phyloP scores from a whole-genome alignment of 129 eudicot genomes.

The Apium graveolens region DNA sequence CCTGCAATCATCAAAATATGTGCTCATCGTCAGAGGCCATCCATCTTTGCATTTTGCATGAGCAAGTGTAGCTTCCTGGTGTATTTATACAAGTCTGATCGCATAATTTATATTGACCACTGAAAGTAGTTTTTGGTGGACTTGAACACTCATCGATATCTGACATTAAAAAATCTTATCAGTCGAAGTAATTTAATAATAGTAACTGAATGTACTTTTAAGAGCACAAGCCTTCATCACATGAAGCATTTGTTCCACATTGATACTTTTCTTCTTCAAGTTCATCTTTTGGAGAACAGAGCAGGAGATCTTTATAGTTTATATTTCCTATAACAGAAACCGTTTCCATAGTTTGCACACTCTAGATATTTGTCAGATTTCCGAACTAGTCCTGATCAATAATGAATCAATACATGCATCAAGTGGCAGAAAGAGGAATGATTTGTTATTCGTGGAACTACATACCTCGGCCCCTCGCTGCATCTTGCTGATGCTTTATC shows the following conservation, averaged over 20 bases:
- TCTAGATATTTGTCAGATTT: slow-evolving; percentile 2
- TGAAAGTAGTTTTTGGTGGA: too few relatives aligned
- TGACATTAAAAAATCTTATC: not conserved
- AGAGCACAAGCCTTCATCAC: too few relatives aligned
- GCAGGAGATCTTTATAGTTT: too few relatives aligned
- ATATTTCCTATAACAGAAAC: slow-evolving; percentile 20
- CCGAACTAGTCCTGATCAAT: slow-evolving; percentile 22
- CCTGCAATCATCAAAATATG: too few relatives aligned
- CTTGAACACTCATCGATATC: not conserved
- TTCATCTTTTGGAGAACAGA: too few relatives aligned
- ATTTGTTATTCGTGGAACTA: too few relatives aligned
- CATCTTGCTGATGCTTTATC: too few relatives aligned
- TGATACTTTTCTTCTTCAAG: too few relatives aligned
- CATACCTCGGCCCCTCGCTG: slow-evolving; percentile 1
- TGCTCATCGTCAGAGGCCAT: not conserved
- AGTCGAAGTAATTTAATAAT: too few relatives aligned
- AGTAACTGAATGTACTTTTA: too few relatives aligned
- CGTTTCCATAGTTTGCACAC: slow-evolving; percentile 10
- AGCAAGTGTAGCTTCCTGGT: not conserved
- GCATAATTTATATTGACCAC: not conserved
- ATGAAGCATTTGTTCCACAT: slow-evolving; percentile 7
- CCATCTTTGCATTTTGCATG: not conserved
- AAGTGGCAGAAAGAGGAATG: too few relatives aligned
- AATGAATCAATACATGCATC: slow-evolving; percentile 8
- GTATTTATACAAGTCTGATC: not conserved